A percentile compares a stretch with the other conserved stretches of the same genome.
These are phyloP conservation scores for Sordariomycetes sp. DNA, from an alignment of 2,329 filamentous ascomycete species.

Conservation along the genomic window DNA sequence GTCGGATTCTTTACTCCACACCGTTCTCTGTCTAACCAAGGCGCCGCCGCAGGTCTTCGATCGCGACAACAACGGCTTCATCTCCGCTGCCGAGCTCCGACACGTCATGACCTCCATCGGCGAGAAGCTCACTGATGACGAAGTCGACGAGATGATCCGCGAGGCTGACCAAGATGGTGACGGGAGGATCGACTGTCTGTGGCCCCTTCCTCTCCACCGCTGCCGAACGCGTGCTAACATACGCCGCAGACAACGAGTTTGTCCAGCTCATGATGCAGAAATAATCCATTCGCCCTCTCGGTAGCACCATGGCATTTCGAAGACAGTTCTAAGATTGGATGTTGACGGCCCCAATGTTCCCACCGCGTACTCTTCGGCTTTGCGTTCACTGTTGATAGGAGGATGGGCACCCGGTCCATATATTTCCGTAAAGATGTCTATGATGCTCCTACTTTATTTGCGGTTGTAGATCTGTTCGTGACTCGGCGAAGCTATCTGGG, in stretches of 20 bases:
- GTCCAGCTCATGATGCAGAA: conserved; percentile 96
- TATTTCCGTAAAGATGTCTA: background rate
- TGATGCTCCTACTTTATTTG: background rate
- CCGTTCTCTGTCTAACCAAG: background rate
- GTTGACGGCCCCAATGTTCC: background rate
- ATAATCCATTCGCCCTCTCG: conserved; percentile 30
- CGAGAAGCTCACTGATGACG: conserved; percentile 81
- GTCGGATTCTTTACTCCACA: background rate
- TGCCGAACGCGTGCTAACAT: conserved; percentile 12
- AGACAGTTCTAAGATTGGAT: background rate
- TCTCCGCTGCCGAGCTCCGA: conserved; percentile 75
- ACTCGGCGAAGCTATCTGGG: background rate
- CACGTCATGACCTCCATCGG: conserved; percentile 89
- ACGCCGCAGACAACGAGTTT: conserved; percentile 66
- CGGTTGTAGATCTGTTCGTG: background rate
- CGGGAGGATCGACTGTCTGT: conserved; percentile 75
- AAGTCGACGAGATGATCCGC: conserved; percentile 88
- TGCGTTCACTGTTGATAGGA: background rate
- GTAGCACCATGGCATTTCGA: background rate
- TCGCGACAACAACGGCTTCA: conserved; percentile 85
- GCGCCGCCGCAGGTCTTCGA: conserved; percentile 51
- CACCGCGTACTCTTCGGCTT: background rate
- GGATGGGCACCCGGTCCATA: background rate
- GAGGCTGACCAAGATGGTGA: conserved; percentile 85
- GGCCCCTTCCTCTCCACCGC: background rate